A percentile compares a stretch with the other conserved stretches of the same genome.
These are phyloP conservation scores for Mycosphaerelloides madeirae DNA, from an alignment of 2,329 filamentous ascomycete genomes.

Conservation along the genomic window DNA sequence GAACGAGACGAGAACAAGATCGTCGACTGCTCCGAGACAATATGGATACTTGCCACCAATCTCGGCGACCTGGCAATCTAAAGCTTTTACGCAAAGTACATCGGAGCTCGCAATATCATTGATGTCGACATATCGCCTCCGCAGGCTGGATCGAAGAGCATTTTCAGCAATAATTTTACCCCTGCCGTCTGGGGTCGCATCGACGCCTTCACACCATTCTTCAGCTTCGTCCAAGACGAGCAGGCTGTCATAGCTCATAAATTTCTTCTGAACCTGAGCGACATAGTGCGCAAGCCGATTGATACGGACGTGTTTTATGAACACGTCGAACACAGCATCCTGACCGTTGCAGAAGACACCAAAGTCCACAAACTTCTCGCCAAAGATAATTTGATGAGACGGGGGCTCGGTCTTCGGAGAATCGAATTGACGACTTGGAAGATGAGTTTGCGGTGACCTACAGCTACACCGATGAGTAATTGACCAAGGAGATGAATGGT, in stretches of 20 bases:
- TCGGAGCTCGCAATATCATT: background rate
- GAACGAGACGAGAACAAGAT: constrained; percentile 28
- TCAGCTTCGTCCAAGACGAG: constrained; percentile 39
- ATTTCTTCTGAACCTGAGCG: constrained; percentile 36
- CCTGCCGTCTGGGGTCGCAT: constrained; percentile 40
- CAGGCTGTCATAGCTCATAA: constrained; percentile 43
- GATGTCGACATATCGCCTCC: background rate
- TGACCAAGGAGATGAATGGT: no score
- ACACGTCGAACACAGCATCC: no score
- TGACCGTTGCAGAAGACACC: no score
- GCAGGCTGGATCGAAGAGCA: background rate
- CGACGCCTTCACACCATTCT: constrained; percentile 40
- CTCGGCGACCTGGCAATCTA: constrained; percentile 38
- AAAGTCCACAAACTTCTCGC: no score
- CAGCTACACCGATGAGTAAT: no score
- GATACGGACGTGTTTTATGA: no score
- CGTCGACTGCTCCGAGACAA: constrained; percentile 43
- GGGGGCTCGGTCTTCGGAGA: no score
- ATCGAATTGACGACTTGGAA: no score
- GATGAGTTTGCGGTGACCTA: no score
- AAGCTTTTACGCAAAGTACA: constrained; percentile 1
- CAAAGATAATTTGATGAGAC: no score
- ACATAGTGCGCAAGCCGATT: constrained; percentile 1
- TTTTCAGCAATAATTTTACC: background rate
- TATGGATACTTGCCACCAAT: constrained; percentile 50